Evolutionary conservation across 2,329 filamentous ascomycete species (phyloP).

Genomic region (Alternaria triticina): DNA sequence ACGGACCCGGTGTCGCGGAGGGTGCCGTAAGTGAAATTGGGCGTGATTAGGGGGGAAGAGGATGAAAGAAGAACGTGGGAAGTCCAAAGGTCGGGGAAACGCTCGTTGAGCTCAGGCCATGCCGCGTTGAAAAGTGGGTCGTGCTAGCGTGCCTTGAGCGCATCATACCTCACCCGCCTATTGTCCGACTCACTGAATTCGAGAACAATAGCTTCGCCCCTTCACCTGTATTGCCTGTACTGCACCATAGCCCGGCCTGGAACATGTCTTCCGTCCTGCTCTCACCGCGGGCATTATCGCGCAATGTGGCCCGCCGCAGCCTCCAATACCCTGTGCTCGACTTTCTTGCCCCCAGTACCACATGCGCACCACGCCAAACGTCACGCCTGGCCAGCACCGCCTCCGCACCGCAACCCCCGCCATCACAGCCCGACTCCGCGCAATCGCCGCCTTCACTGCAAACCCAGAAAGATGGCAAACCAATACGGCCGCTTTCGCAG

Average conservation of each 20-base stretch:
- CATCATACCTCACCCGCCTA: conserved; percentile 18
- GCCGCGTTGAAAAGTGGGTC: conserved; percentile 27
- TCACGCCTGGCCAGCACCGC: conserved; percentile 20
- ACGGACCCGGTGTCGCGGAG: conserved; percentile 10
- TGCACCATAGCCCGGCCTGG: conserved; percentile 4
- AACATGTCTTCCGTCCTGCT: conserved; percentile 26
- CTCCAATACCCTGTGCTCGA: conserved; percentile 24
- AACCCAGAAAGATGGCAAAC: conserved; percentile 16
- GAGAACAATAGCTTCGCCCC: conserved; percentile 10
- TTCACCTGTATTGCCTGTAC: neutral
- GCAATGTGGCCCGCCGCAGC: conserved; percentile 7
- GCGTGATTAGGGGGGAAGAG: conserved; percentile 23
- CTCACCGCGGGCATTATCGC: conserved; percentile 24
- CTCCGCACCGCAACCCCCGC: conserved; percentile 7
- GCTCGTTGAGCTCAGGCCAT: conserved; percentile 24
- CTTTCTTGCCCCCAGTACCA: conserved; percentile 36
- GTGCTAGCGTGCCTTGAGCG: conserved; percentile 25
- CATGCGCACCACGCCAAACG: conserved; percentile 19
- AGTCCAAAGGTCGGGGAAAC: conserved; percentile 30
- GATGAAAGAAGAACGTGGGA: conserved; percentile 20
- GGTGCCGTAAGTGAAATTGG: conserved; percentile 14
- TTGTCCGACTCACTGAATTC: conserved; percentile 1
- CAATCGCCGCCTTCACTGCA: conserved; percentile 8
- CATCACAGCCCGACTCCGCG: neutral
- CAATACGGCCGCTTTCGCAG: conserved; percentile 35